phyloP scores from a whole-genome alignment of 495 filamentous ascomycete species.

The Acidiella bohemica region DNA sequence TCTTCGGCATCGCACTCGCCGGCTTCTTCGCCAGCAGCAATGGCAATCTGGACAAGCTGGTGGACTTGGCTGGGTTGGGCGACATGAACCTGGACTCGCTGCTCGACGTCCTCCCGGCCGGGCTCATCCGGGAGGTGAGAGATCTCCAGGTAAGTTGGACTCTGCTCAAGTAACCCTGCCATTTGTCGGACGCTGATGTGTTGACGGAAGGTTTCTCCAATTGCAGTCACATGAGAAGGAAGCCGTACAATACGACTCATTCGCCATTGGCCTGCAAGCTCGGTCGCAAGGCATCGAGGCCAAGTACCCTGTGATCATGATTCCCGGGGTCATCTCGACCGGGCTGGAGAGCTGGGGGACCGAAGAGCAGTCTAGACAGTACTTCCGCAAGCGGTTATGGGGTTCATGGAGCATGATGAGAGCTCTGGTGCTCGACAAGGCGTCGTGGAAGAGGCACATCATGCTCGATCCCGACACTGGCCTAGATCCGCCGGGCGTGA shows the following conservation, averaged over 20 bases:
- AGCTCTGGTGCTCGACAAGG: conserved; percentile 82
- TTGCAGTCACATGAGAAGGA: conserved; percentile 67
- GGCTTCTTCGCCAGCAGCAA: conserved; percentile 73
- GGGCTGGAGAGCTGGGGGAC: conserved; percentile 96
- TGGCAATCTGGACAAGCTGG: conserved; percentile 42
- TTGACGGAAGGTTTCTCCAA: conserved; percentile 17
- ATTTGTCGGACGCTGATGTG: conserved; percentile 5
- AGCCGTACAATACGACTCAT: conserved; percentile 81
- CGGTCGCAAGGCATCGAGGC: conserved; percentile 70
- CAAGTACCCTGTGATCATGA: conserved; percentile 85
- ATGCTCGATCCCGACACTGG: conserved; percentile 91
- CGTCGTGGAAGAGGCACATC: conserved; percentile 87
- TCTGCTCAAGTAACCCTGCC: not conserved
- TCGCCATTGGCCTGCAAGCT: conserved; percentile 72
- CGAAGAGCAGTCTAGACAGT: conserved; percentile 60
- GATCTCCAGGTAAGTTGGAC: conserved; percentile 61
- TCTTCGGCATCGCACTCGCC: conserved; percentile 71
- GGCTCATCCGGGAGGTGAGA: conserved; percentile 66
- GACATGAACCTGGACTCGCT: conserved; percentile 74
- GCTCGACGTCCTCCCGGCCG: conserved; percentile 69
- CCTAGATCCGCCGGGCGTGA: conserved; percentile 82
- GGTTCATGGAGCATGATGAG: conserved; percentile 98
- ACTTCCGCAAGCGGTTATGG: conserved; percentile 89
- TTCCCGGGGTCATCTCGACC: conserved; percentile 93
- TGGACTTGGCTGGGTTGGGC: conserved; percentile 64